Base-by-base conservation (phyloP, 805 yeast species). In the Metschnikowia proteae region DNA sequence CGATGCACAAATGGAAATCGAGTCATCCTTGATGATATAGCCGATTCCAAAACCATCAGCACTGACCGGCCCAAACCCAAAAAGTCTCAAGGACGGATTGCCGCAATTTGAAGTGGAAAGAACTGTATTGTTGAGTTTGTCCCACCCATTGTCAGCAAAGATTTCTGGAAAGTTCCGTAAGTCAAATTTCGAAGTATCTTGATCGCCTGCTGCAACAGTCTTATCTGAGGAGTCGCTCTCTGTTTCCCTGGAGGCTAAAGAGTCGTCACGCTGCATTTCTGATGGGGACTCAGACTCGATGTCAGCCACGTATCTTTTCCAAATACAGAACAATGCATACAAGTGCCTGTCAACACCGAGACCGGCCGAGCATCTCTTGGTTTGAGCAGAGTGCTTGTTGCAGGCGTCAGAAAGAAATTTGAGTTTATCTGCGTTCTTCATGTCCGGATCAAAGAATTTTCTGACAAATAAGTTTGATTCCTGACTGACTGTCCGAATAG, bases 281-380 rank as follows among this genome's bases (percentile, higher is more conserved):
- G 35, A 31, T 3, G 40, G 5, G 4, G 46, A 49, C 7, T 32
- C 44, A 3, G 35, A 32, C 6, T 54, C 58, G 6, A 54, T 58
- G 6, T 59, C 60, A 11, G 68, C 71, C 28, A 71, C 73, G 53
- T 81, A 83, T 53, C 86, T 66, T 61, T 86, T 86, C 96, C 96
- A 90, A 55, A 88, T 84, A 59, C 94, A 87, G 61, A 86, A 88
- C 39, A 90, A 71, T 0, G 96, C 97, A 66, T 84, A 90, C 48
- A 90, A 70, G 64, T 90, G 96, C 60, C 97, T 81, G 64, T 90
- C 97, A 59, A 88, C 95, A n/a, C 97, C 97, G 43, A 82, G 73
- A 11, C 97, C 97, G 51, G 69, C 68, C 1, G 94, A 75, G 55
- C 92, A 81, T 49, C 79, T 75, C 58, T 73, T 81, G 3, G 96